These are phyloP conservation scores for Amborella trichopoda DNA, from an alignment of 164 flowering plant species.

Conservation along the genomic window DNA sequence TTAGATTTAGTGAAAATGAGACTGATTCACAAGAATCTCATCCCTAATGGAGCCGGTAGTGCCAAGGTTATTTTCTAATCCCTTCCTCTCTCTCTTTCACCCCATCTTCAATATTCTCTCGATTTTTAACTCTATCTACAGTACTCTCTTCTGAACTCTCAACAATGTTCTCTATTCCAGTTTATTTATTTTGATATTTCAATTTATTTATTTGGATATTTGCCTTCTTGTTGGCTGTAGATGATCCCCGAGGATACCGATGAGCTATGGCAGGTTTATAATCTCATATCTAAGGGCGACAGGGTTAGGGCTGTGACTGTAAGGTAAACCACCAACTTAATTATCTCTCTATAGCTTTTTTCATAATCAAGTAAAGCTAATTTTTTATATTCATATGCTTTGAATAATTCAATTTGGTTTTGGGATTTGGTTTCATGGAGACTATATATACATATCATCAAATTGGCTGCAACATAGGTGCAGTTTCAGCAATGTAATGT, in stretches of 20 bases:
- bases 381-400: too few species aligned
- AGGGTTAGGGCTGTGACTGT: slow-evolving; percentile 55
- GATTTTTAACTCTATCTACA: too few species aligned
- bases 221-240: slow-evolving; percentile 14
- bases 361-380: too few species aligned
- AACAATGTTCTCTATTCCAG: neutral
- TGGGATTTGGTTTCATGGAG: too few species aligned
- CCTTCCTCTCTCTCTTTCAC: too few species aligned
- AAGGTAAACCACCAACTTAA: slow-evolving; percentile 41
- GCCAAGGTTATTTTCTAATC: slow-evolving; percentile 40
- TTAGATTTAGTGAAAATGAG: too few species aligned
- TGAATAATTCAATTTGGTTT: too few species aligned
- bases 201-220: neutral
- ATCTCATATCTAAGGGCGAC: slow-evolving; percentile 60
- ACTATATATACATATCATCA: too few species aligned
- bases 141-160: too few species aligned
- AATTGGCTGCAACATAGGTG: too few species aligned
- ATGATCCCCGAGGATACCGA: slow-evolving; percentile 76
- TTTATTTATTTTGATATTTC: neutral
- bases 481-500: too few species aligned
- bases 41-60: slow-evolving; percentile 61
- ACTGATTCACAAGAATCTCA: slow-evolving; percentile 42
- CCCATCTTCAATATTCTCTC: too few species aligned
- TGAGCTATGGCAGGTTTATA: slow-evolving; percentile 76
- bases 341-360: neutral